Conservation (phyloP, 177 flowering plant species). For the Tripterygium wilfordii region DNA sequence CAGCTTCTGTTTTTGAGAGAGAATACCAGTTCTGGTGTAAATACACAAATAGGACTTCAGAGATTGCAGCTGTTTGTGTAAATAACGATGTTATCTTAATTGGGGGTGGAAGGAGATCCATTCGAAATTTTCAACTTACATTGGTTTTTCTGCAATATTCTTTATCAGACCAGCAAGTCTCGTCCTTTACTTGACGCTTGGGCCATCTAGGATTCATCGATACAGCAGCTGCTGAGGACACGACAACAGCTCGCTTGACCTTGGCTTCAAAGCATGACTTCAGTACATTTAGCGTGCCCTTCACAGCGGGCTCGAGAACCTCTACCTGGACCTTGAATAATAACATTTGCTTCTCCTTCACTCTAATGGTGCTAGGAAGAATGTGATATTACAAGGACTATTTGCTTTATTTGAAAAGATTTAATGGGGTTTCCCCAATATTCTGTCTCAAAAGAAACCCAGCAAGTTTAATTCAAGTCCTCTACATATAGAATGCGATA, state of each 20-base stretch:
- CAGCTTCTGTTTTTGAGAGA: constrained; percentile 40
- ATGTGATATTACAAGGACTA: no score
- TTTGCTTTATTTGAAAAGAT: no score
- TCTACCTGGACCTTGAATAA: constrained; percentile 16
- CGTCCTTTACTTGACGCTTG: constrained; percentile 21
- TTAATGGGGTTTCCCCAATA: no score
- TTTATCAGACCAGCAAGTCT: constrained; percentile 30
- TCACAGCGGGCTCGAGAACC: constrained; percentile 30
- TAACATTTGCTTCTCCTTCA: no score
- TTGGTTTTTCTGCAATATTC: constrained; percentile 20
- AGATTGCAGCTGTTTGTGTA: background rate
- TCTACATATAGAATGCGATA: no score
- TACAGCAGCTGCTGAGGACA: constrained; percentile 29
- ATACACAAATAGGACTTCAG: background rate
- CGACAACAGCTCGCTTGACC: constrained; percentile 26
- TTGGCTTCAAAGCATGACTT: constrained; percentile 19
- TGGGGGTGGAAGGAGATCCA: background rate
- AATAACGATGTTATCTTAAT: no score
- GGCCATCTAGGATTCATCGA: constrained; percentile 24
- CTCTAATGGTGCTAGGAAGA: no score
- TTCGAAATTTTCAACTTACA: constrained; percentile 6
- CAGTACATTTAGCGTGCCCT: constrained; percentile 29
- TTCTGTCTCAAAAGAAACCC: no score
- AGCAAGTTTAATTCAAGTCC: no score
- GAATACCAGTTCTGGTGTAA: constrained; percentile 31